Evolutionary conservation across 1,284 basidiomycete species (phyloP), one percentile per base, ranked within the genome.

Genomic region (Apiotrichum gamsii): DNA sequence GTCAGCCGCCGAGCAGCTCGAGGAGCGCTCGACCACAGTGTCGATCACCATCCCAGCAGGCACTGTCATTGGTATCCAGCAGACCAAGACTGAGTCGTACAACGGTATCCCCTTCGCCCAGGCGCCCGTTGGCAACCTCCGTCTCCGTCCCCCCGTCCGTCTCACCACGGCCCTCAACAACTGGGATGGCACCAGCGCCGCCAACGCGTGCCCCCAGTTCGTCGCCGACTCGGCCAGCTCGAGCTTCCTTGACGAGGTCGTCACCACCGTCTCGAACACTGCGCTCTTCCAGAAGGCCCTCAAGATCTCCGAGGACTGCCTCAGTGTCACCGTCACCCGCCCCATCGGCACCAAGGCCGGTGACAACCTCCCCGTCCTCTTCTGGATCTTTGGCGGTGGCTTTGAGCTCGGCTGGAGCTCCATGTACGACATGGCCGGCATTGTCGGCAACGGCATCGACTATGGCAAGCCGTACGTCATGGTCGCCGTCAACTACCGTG

Each of bases 41-140:
- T 39, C 34, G 3, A 39, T 37, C 28, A 18, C 20, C 1, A 23
- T 36, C 10, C 53, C 53, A 1, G 53, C 53, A 13, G 53, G 53
- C 19, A 43, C 24, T 20, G 20, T 54, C 16, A 38, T 49, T 28
- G 53, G 53, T 18, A 34, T 18, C 4, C 23, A 29, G 20, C 5
- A n/a, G 29, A 25, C 23, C 15, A 23, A 8, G n/a, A 48, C 37
- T 15, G 49, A 54, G 32, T 38, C 24, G 33, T 56, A 45, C 18
- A 43, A 40, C 5, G 83, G 83, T 1, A 79, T 87, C 36, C 83
- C 81, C 1, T 86, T 77, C 52, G 82, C 81, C 13, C 67, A 79
- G 49, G 74, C 82, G 8, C 83, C 57, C 15, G 25, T 43, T 15
- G 52, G 49, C 9, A 31, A 39, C 20, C 43, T 45, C 18, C 52